Conservation (phyloP, 169 alveolate genomes). For the Babesia ovata region DNA sequence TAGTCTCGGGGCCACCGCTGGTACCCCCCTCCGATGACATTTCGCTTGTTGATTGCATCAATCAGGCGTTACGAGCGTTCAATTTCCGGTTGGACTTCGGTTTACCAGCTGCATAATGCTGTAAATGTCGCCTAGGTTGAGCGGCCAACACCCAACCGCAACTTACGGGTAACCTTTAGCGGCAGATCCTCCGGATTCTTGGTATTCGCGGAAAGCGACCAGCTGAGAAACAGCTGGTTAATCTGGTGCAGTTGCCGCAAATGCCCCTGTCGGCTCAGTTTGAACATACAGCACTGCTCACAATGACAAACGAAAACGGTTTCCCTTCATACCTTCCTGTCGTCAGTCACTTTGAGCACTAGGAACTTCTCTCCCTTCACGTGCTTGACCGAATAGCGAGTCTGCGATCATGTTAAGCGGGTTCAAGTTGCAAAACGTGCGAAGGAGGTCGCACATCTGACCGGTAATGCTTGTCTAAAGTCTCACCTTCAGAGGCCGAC, state of each 20-base stretch:
- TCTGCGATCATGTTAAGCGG: slow-evolving; percentile 13
- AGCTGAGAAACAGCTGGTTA: slow-evolving; percentile 41
- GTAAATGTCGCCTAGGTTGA: too few species aligned
- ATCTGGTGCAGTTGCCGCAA: slow-evolving; percentile 46
- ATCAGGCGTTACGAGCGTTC: slow-evolving; percentile 1
- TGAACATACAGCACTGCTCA: slow-evolving; percentile 59
- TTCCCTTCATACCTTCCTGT: slow-evolving; percentile 34
- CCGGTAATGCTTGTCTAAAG: not conserved
- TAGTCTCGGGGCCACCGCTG: not conserved
- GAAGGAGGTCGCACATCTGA: not conserved
- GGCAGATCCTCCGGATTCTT: slow-evolving; percentile 44
- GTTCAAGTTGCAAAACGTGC: not conserved
- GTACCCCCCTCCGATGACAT: slow-evolving; percentile 19
- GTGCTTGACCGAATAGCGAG: slow-evolving; percentile 51
- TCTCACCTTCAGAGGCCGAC: slow-evolving; percentile 60
- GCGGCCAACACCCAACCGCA: not conserved
- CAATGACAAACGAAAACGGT: not conserved
- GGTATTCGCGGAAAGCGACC: slow-evolving; percentile 59
- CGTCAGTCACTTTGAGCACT: slow-evolving; percentile 63
- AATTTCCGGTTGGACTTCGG: not conserved
- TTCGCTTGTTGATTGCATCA: not conserved
- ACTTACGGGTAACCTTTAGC: slow-evolving; percentile 48
- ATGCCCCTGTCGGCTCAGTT: slow-evolving; percentile 15
- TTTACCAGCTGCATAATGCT: not conserved
- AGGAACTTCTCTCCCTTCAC: slow-evolving; percentile 43